phyloP scores from a whole-genome alignment of 2,329 filamentous ascomycete genomes.

The Monosporascus sp. region DNA sequence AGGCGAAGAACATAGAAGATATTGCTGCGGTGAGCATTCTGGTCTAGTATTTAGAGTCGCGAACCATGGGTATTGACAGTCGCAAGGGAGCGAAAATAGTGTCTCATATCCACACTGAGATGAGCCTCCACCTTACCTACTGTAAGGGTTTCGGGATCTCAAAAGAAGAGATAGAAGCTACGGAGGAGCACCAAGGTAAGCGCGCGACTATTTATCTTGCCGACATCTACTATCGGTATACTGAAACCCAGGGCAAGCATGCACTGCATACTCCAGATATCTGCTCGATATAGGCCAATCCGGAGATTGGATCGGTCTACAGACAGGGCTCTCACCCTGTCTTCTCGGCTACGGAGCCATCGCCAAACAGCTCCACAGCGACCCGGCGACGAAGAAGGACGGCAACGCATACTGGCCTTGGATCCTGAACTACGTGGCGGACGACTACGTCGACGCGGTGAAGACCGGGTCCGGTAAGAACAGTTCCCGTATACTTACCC shows the following conservation, averaged over 20 bases:
- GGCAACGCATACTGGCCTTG: conserved; percentile 80
- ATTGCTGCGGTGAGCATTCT: conserved; percentile 57
- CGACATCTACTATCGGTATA: neutral
- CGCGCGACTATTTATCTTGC: neutral
- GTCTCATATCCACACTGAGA: conserved; percentile 71
- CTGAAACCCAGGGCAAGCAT: conserved; percentile 25
- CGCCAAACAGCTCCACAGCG: conserved; percentile 62
- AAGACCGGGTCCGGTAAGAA: conserved; percentile 60
- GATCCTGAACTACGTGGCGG: conserved; percentile 83
- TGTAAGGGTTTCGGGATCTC: conserved; percentile 77
- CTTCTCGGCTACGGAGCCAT: conserved; percentile 84
- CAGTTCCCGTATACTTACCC: neutral
- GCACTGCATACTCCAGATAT: conserved; percentile 71
- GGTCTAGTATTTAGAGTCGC: neutral
- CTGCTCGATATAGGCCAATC: conserved; percentile 84
- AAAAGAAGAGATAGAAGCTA: conserved; percentile 63
- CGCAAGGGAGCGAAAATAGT: conserved; percentile 63
- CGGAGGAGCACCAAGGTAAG: conserved; percentile 69
- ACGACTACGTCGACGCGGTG: conserved; percentile 73
- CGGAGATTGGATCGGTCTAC: conserved; percentile 81
- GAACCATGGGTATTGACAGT: neutral
- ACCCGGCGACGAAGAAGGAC: conserved; percentile 54
- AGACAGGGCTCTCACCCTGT: conserved; percentile 80
- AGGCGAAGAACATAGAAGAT: conserved; percentile 67
- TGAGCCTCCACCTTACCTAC: conserved; percentile 74